Evolutionary conservation across 2,329 filamentous ascomycete species (phyloP), one percentile per base, ranked within the genome.

Genomic region (Parastagonospora avenae): DNA sequence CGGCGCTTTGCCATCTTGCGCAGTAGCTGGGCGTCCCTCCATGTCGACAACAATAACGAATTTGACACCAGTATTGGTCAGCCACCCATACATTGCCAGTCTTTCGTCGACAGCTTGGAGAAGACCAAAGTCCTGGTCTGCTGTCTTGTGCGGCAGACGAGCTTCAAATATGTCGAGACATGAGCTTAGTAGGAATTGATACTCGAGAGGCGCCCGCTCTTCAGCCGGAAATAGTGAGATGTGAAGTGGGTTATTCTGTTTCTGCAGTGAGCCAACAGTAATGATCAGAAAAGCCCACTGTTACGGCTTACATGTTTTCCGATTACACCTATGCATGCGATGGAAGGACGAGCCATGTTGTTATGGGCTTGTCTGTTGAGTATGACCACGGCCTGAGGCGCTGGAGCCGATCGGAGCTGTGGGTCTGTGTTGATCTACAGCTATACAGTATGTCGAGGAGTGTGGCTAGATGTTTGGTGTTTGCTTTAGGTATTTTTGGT

Each of bases 111-210:
- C 82, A 52, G 92, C 92, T 77, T 97, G 93, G 43, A 99, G 82
- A 10, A 97, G 84, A 28, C 94, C 93, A 60, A 94, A 88, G 72
- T 97, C 93, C 63, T 94, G 92, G 43, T 91, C 89, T 52, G 84
- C 78, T 16, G 83, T 84, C 65, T 89, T 88, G 66, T 86, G 83
- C 46, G 88, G 88, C 59, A 90, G 82, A 50, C 92, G 91, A 53
- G 92, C 85, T 65, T 94, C 91, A 75, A 99, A 97, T 59, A 97
- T 87, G 76, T 99, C 94, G 61, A 99, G 88, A 50, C 90, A 94
- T 51, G 89, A 90, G 61, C 92, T 94, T 55, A 97, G 85, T 42
- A 97, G 84, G 65, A 97, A 92, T 31, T 90, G 91, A 79, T 94
- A 97, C 71, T 96, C 91, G 9, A 97, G 84, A n/a, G 85, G 82